These are phyloP conservation scores for Venturia nashicola DNA, from an alignment of 2,329 filamentous ascomycete genomes.

Conservation along the genomic window DNA sequence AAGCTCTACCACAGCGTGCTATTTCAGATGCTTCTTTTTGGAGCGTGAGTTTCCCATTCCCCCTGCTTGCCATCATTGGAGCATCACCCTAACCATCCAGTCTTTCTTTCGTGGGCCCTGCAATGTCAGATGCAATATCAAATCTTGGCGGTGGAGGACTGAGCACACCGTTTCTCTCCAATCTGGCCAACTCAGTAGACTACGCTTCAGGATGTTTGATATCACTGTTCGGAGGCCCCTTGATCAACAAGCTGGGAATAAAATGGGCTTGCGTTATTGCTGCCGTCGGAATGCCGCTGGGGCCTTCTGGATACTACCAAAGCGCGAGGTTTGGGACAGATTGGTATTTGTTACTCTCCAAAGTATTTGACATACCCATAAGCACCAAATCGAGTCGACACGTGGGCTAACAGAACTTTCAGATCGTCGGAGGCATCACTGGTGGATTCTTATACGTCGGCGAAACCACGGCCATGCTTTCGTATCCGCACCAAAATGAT, in stretches of 20 bases:
- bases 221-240: background rate
- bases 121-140: background rate
- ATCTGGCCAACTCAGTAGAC: background rate
- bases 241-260: background rate
- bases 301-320: background rate
- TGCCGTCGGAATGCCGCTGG: background rate
- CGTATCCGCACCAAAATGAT: background rate
- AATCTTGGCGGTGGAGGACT: background rate
- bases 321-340: background rate
- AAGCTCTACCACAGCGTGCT: background rate
- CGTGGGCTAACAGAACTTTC: background rate
- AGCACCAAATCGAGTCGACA: background rate
- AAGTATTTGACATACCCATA: background rate
- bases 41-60: background rate
- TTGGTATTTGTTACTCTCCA: background rate
- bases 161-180: background rate
- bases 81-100: background rate
- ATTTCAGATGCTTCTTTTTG: background rate
- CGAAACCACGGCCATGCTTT: background rate
- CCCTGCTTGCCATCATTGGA: background rate
- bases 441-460: background rate
- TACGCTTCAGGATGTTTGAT: background rate
- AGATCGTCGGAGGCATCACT: background rate
- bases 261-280: background rate
- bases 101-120: background rate